Conservation (phyloP, 2,329 filamentous ascomycete species). For the Venturiaceae sp. region DNA sequence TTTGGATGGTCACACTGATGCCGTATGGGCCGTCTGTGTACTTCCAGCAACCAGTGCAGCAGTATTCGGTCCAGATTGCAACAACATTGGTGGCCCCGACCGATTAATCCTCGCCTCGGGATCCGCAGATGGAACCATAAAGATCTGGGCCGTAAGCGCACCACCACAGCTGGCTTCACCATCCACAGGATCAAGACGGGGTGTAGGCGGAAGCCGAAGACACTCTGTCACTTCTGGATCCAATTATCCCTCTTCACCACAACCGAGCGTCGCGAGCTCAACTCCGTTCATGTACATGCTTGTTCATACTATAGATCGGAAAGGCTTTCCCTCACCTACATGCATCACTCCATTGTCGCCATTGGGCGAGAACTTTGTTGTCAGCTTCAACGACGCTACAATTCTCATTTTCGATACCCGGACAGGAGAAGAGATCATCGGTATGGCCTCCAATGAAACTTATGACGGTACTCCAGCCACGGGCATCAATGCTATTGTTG, state of each 20-base stretch:
- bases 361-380: constrained; percentile 80
- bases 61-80: constrained; percentile 65
- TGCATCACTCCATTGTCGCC: constrained; percentile 84
- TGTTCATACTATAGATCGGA: constrained; percentile 72
- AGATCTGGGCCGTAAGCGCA: constrained; percentile 89
- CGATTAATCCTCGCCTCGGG: constrained; percentile 86
- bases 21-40: constrained; percentile 91
- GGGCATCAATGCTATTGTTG: constrained; percentile 82
- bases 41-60: constrained; percentile 73
- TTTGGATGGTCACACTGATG: constrained; percentile 87
- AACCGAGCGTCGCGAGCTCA: constrained; percentile 74
- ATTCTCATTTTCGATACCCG: constrained; percentile 88
- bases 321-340: constrained; percentile 67
- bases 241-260: constrained; percentile 81
- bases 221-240: constrained; percentile 94
- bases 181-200: constrained; percentile 57
- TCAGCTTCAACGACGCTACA: constrained; percentile 82
- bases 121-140: constrained; percentile 80
- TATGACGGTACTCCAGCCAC: constrained; percentile 80
- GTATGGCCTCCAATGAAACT: constrained; percentile 89
- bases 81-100: constrained; percentile 69
- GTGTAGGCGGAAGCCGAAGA: constrained; percentile 63
- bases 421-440: constrained; percentile 81
- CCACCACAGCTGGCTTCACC: constrained; percentile 76
- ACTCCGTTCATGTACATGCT: constrained; percentile 84